These are phyloP conservation scores for Saturnispora mendoncae DNA, from an alignment of 805 yeast genomes.

Conservation along the genomic window DNA sequence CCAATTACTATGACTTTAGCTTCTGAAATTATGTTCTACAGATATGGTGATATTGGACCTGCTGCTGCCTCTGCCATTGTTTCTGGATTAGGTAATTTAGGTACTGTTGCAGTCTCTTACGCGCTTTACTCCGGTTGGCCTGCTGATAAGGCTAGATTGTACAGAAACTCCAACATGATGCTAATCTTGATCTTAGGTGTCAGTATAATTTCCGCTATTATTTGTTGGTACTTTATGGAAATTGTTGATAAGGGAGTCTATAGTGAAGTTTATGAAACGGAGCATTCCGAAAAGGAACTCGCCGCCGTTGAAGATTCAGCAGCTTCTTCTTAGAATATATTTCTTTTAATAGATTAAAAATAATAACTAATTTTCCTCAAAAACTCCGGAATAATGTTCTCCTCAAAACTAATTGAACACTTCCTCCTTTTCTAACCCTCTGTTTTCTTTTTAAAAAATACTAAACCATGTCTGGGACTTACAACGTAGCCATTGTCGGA, in stretches of 20 bases:
- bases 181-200: conserved; percentile 68
- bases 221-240: conserved; percentile 20
- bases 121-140: conserved; percentile 88
- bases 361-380: no score
- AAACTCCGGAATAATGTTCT: no score
- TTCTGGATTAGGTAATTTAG: conserved; percentile 80
- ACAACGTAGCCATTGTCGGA: conserved; percentile 63
- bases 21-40: conserved; percentile 60
- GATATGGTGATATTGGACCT: conserved; percentile 75
- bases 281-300: no score
- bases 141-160: conserved; percentile 53
- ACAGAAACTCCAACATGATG: conserved; percentile 72
- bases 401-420: no score
- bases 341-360: no score
- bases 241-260: conserved; percentile 16
- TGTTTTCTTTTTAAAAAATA: neutral
- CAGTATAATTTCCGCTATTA: conserved; percentile 47
- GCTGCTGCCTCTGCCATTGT: conserved; percentile 80
- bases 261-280: conserved; percentile 1
- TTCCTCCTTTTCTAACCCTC: no score
- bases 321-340: no score
- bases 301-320: no score
- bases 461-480: neutral
- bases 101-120: conserved; percentile 78
- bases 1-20: conserved; percentile 83